Percentiles rank a stretch among this genome's conserved stretches.
Evolutionary conservation across 73 alveolate species (phyloP).

Genomic region (Paramecium caudatum): DNA sequence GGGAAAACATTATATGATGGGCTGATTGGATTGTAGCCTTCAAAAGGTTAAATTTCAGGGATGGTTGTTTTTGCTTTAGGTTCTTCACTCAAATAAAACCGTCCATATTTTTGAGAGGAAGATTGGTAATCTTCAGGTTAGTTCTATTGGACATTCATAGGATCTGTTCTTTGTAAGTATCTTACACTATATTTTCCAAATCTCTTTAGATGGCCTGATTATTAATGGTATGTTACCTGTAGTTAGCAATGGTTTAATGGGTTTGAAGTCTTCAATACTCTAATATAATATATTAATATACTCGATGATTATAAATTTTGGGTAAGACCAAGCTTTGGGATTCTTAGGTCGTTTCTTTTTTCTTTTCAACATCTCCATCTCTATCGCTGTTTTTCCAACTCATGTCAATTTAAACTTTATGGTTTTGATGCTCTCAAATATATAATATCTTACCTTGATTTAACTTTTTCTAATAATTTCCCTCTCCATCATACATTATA

Average conservation of each 20-base stretch:
- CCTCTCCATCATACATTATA: slow-evolving; percentile 68
- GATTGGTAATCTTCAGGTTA: neutral
- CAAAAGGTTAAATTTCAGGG: slow-evolving; percentile 40
- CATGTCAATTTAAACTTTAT: slow-evolving; percentile 10
- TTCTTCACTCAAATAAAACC: slow-evolving; percentile 67
- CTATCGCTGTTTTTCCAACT: slow-evolving; percentile 28
- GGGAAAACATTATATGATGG: slow-evolving; percentile 39
- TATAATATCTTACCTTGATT: neutral
- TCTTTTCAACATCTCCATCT: neutral
- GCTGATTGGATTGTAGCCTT: slow-evolving; percentile 20
- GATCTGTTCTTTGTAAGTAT: slow-evolving; percentile 48
- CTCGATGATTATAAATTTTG: slow-evolving; percentile 3
- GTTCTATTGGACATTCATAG: neutral
- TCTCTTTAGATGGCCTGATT: slow-evolving; percentile 28
- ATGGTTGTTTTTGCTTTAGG: slow-evolving; percentile 6
- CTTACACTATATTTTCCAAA: slow-evolving; percentile 62
- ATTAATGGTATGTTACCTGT: neutral
- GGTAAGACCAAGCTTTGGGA: slow-evolving; percentile 44
- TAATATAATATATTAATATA: neutral
- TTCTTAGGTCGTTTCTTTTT: neutral
- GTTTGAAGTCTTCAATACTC: neutral
- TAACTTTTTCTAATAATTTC: slow-evolving; percentile 41
- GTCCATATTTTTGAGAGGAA: slow-evolving; percentile 53
- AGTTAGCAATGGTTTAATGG: slow-evolving; percentile 49
- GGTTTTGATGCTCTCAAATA: slow-evolving; percentile 45